Conservation (phyloP, 257 asterid species). For the Apocynum venetum region DNA sequence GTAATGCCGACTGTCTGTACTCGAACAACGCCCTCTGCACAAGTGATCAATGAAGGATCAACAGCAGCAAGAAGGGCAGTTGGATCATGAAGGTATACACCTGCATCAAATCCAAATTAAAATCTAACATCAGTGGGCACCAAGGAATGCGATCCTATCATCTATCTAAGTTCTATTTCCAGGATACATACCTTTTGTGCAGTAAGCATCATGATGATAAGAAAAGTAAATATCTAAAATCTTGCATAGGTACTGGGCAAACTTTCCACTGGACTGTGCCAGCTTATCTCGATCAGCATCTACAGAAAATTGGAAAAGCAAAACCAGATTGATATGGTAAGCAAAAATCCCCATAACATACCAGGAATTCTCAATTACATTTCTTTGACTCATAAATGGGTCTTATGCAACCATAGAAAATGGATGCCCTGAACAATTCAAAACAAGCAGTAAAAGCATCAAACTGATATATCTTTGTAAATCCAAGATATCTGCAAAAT, state of each 20-base stretch:
- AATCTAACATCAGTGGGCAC: slow-evolving; percentile 5
- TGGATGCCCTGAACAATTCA: background rate
- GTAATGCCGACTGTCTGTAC: slow-evolving; percentile 87
- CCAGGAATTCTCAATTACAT: background rate
- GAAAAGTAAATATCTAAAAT: slow-evolving; percentile 73
- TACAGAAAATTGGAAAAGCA: slow-evolving; percentile 19
- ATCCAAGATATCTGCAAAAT: background rate
- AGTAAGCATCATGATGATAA: slow-evolving; percentile 83
- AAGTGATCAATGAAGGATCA: slow-evolving; percentile 77
- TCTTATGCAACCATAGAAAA: background rate
- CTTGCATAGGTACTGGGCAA: slow-evolving; percentile 75
- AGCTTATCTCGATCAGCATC: slow-evolving; percentile 73
- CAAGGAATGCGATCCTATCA: background rate
- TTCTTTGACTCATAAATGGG: background rate
- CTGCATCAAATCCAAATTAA: slow-evolving; percentile 36
- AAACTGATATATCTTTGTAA: background rate
- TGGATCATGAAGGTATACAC: slow-evolving; percentile 96
- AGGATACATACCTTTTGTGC: slow-evolving; percentile 60
- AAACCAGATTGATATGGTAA: slow-evolving; percentile 2
- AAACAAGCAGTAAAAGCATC: background rate
- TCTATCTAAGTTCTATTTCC: slow-evolving; percentile 1
- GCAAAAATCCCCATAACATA: background rate
- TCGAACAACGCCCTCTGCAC: slow-evolving; percentile 80
- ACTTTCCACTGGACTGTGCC: slow-evolving; percentile 60
- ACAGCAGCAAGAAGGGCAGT: slow-evolving; percentile 87